Evolutionary conservation across 169 alveolate species (phyloP).

Genomic region (Cryptosporidium ubiquitum): DNA sequence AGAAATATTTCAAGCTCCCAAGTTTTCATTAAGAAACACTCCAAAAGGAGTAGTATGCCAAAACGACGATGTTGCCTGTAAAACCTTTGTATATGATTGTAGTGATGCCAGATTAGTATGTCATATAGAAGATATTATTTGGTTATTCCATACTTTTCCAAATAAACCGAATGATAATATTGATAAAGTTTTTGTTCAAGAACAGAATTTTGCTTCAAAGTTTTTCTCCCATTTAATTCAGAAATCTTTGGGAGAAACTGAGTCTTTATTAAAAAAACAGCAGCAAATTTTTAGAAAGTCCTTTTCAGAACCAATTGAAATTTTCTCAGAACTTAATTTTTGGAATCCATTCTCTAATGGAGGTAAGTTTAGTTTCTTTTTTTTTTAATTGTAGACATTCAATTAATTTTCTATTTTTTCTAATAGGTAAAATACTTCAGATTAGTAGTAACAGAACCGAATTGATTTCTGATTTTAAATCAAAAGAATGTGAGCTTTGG

Average conservation of each 20-base stretch:
- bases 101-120: constrained; percentile 64
- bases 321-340: background rate
- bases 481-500: constrained; percentile 62
- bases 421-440: constrained; percentile 44
- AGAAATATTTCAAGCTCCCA: constrained; percentile 56
- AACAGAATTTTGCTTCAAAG: constrained; percentile 23
- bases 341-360: constrained; percentile 50
- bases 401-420: background rate
- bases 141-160: constrained; percentile 68
- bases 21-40: constrained; percentile 54
- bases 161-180: constrained; percentile 2
- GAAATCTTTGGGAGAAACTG: background rate
- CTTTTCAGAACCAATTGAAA: background rate
- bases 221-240: constrained; percentile 35
- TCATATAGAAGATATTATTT: constrained; percentile 64
- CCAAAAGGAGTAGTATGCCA: constrained; percentile 61
- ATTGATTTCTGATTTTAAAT: constrained; percentile 41
- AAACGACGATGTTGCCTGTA: constrained; percentile 66
- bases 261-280: background rate
- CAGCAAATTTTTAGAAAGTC: constrained; percentile 31
- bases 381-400: background rate
- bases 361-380: constrained; percentile 33
- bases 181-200: background rate
- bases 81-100: constrained; percentile 59
- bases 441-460: constrained; percentile 4